Base-by-base conservation (phyloP, 306 rosid genomes). In the Vicia faba region DNA sequence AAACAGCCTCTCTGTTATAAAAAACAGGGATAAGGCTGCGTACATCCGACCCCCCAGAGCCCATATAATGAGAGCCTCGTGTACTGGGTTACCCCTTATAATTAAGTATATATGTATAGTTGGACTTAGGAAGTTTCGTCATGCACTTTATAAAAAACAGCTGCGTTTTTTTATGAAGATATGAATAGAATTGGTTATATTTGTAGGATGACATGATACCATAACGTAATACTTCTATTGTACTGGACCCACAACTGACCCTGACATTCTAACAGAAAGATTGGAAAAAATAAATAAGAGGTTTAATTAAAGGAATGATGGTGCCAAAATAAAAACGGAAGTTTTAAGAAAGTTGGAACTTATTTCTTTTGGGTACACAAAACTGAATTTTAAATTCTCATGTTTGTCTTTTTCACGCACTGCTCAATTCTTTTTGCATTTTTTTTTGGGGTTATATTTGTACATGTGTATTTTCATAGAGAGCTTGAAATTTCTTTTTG, bases 161-260 rank as follows among this genome's bases (percentile, higher is more conserved):
- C 13, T 58, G 28, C 28, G 58, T 50, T 49, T 68, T 57, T 10
- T 7, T 10, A 40, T 75, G 14, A 8, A 46, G 36, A 29, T 39
- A 25, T 39, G 35, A 46, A 43, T 45, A 35, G 15, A 74, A 44
- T 56, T 46, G 35, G 43, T 39, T 66, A 74, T 25, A 45, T 74
- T 59, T 62, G 44, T 8, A 45, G 75, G 14, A 28, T 61, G 70
- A 8, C 75, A 75, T 16, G 23, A 16, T 64, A 46, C 59, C 43
- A 33, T 26, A 64, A 15, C 7, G 14, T 63, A 51, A 51, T 63
- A 59, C 45, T 26, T 51, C 19, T 19, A 15, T 49, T 75, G 63
- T 35, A 67, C 20, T 50, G 28, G 70, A 29, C 61, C 55, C 10
- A 16, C 49, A 57, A 45, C 12, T 58, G 7, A 38, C 35, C 61